Evolutionary conservation across 2,329 filamentous ascomycete species (phyloP).

Genomic region (Fusarium phyllophilum): DNA sequence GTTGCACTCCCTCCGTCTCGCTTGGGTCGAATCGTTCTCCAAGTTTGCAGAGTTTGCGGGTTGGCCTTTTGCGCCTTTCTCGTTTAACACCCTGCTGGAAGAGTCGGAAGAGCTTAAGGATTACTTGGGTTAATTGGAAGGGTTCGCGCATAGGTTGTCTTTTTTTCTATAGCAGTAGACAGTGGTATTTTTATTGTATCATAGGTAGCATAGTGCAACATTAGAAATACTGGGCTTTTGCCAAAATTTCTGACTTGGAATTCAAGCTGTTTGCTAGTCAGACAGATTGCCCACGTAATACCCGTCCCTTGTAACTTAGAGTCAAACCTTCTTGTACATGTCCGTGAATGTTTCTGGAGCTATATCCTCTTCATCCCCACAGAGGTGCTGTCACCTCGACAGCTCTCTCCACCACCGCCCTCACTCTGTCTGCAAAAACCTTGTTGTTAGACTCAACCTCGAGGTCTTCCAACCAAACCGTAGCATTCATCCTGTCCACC

Average conservation of each 20-base stretch:
- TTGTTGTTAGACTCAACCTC: conserved; percentile 88
- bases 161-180: conserved; percentile 47
- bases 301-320: neutral
- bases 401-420: conserved; percentile 88
- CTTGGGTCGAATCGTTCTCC: conserved; percentile 98
- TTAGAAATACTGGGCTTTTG: conserved; percentile 38
- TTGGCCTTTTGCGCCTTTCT: conserved; percentile 88
- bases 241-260: conserved; percentile 7
- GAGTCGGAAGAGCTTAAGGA: conserved; percentile 76
- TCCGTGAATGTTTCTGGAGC: neutral
- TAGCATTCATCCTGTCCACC: conserved; percentile 87
- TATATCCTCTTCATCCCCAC: conserved; percentile 57
- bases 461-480: conserved; percentile 90
- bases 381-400: conserved; percentile 87
- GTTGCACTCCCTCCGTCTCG: conserved; percentile 89
- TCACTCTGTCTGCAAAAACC: conserved; percentile 83
- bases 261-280: neutral
- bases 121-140: conserved; percentile 57
- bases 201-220: conserved; percentile 42
- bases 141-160: conserved; percentile 11
- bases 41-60: conserved; percentile 96
- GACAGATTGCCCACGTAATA: neutral
- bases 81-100: conserved; percentile 84
- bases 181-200: conserved; percentile 48
- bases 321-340: neutral